These are phyloP conservation scores for Aphanomyces astaci DNA, from an alignment of 352 stramenopile genomes.

Conservation along the genomic window DNA sequence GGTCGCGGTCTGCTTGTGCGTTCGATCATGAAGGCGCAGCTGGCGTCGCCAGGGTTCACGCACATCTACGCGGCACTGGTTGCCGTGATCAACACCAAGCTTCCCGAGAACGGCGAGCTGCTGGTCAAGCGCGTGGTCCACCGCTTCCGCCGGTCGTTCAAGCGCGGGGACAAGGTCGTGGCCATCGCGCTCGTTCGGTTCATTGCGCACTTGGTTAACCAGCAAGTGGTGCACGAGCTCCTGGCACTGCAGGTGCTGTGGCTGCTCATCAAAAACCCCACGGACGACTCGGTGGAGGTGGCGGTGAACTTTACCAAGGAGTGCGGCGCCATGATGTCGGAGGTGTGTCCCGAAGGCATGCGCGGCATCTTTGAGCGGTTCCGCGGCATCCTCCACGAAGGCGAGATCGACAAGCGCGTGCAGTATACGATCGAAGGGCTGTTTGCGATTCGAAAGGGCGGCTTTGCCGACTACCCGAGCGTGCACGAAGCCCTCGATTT, in stretches of 20 bases:
- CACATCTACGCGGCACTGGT: conserved; percentile 96
- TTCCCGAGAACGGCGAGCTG: conserved; percentile 96
- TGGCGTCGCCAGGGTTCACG: conserved; percentile 94
- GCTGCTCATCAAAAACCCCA: conserved; percentile 94
- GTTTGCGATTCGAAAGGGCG: conserved; percentile 93
- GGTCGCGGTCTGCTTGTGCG: conserved; percentile 90
- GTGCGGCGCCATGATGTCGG: conserved; percentile 82
- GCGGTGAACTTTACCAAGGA: conserved; percentile 97
- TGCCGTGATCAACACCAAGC: conserved; percentile 98
- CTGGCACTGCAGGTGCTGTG: conserved; percentile 96
- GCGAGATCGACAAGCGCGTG: conserved; percentile 94
- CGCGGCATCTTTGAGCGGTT: conserved; percentile 97
- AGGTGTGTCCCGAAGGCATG: conserved; percentile 84
- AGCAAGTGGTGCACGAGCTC: conserved; percentile 96
- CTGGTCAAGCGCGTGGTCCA: conserved; percentile 91
- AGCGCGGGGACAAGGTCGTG: conserved; percentile 93
- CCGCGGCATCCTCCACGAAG: conserved; percentile 95
- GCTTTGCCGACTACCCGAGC: conserved; percentile 92
- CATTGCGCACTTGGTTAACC: conserved; percentile 98
- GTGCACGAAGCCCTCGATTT: conserved; percentile 94
- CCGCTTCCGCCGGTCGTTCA: conserved; percentile 93
- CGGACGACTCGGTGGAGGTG: conserved; percentile 97
- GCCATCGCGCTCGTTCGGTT: conserved; percentile 94
- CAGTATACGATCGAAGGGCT: conserved; percentile 98
- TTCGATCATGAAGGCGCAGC: conserved; percentile 94